These are phyloP conservation scores for Cinchona pubescens DNA, from an alignment of 257 asterid species.

Conservation along the genomic window DNA sequence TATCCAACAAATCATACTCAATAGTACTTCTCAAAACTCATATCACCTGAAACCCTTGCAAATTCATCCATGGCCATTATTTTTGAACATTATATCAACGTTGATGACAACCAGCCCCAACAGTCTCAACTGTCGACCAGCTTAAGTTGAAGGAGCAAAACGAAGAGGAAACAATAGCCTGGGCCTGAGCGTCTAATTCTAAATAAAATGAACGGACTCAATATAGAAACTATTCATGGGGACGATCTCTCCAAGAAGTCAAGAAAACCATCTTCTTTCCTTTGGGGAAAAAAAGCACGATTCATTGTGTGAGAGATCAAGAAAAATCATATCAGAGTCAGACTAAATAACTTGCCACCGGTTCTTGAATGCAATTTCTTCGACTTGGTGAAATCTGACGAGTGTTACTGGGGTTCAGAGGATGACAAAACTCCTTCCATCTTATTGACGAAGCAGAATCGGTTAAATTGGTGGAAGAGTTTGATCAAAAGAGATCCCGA, in stretches of 20 bases:
- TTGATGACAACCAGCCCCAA: neutral
- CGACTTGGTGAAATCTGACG: conserved; percentile 18
- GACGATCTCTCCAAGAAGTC: conserved; percentile 35
- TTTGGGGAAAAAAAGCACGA: conserved; percentile 55
- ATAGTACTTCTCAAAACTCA: neutral
- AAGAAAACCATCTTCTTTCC: conserved; percentile 36
- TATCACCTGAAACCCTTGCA: too few relatives aligned
- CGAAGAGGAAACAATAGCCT: neutral
- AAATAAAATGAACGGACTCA: conserved; percentile 36
- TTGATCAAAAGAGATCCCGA: conserved; percentile 25
- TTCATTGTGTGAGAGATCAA: conserved; percentile 49
- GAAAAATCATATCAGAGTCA: conserved; percentile 55
- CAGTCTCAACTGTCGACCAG: neutral
- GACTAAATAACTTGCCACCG: conserved; percentile 56
- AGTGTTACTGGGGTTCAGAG: conserved; percentile 39
- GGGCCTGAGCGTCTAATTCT: conserved; percentile 24
- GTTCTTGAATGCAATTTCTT: conserved; percentile 37
- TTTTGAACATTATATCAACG: neutral
- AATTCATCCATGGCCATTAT: neutral
- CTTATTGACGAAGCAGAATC: conserved; percentile 73
- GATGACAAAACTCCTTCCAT: conserved; percentile 67
- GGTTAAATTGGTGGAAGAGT: conserved; percentile 81
- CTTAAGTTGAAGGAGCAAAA: too few relatives aligned
- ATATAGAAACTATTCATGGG: conserved; percentile 45
- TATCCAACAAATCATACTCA: too few relatives aligned